phyloP scores from a whole-genome alignment of 1,284 basidiomycete genomes.

The Neonothopanus nambi region DNA sequence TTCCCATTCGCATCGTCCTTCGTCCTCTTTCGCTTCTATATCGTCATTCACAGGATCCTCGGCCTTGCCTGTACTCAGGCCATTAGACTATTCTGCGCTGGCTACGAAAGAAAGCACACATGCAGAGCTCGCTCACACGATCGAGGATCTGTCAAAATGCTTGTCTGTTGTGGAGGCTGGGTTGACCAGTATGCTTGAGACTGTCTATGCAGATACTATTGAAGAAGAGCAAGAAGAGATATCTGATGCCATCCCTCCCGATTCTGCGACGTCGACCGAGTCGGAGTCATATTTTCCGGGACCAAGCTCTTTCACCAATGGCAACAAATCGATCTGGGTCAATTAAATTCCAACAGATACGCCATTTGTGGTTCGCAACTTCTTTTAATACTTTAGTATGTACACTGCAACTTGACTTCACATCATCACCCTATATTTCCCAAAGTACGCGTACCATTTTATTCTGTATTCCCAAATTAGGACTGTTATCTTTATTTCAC shows the following conservation, averaged over 20 bases:
- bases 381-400: too few relatives aligned
- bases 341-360: too few relatives aligned
- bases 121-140: slow-evolving; percentile 69
- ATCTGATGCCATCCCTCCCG: background rate
- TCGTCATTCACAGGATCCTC: slow-evolving; percentile 21
- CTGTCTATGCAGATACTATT: slow-evolving; percentile 45
- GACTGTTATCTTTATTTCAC: too few relatives aligned
- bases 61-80: slow-evolving; percentile 48
- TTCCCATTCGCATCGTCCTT: slow-evolving; percentile 16
- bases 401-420: too few relatives aligned
- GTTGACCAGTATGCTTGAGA: slow-evolving; percentile 65
- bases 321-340: slow-evolving; percentile 2
- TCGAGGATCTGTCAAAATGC: slow-evolving; percentile 83
- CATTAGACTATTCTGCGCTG: slow-evolving; percentile 70
- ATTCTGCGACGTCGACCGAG: background rate
- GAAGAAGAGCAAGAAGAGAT: slow-evolving; percentile 58
- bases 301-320: background rate
- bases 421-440: too few relatives aligned
- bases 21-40: slow-evolving; percentile 23
- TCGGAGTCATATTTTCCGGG: slow-evolving; percentile 4
- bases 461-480: too few relatives aligned
- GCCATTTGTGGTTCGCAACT: too few relatives aligned
- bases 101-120: slow-evolving; percentile 67
- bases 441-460: too few relatives aligned
- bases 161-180: slow-evolving; percentile 76